These are phyloP conservation scores for Colletotrichum euphorbiae DNA, from an alignment of 2,329 filamentous ascomycete species.

Conservation along the genomic window DNA sequence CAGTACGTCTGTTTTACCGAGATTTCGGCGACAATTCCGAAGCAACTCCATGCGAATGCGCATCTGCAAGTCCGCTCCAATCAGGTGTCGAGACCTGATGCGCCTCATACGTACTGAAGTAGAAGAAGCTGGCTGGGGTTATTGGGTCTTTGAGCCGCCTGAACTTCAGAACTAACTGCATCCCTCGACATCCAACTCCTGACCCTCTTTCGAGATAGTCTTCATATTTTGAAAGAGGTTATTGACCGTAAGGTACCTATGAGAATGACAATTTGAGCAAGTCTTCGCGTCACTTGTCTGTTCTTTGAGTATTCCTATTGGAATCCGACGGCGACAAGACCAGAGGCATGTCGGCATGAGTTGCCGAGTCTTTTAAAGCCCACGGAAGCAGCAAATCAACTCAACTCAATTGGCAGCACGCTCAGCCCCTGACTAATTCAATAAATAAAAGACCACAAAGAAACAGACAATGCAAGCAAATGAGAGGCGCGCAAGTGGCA, in stretches of 20 bases:
- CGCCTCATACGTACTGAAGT: too few species aligned
- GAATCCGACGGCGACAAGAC: not conserved
- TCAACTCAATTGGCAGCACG: not conserved
- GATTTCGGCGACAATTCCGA: slow-evolving; percentile 29
- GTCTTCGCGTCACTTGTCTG: too few species aligned
- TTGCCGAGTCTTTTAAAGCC: not conserved
- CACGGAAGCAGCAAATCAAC: not conserved
- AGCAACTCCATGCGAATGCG: slow-evolving; percentile 7
- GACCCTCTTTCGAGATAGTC: too few species aligned
- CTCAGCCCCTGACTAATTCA: not conserved
- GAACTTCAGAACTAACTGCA: too few species aligned
- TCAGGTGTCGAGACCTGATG: not conserved
- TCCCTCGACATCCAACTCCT: too few species aligned
- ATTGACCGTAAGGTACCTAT: too few species aligned
- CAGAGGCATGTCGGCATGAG: not conserved
- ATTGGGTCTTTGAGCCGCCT: not conserved
- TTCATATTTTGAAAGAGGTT: too few species aligned
- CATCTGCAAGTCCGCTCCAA: slow-evolving; percentile 1
- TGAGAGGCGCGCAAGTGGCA: slow-evolving; percentile 11
- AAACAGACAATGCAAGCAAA: not conserved
- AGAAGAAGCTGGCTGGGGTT: not conserved
- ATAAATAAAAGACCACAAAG: not conserved
- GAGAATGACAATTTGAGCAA: too few species aligned
- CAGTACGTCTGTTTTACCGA: slow-evolving; percentile 22
- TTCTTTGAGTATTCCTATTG: too few species aligned